Conservation (phyloP, 164 flowering plant species). For the Vitis rotundifolia region DNA sequence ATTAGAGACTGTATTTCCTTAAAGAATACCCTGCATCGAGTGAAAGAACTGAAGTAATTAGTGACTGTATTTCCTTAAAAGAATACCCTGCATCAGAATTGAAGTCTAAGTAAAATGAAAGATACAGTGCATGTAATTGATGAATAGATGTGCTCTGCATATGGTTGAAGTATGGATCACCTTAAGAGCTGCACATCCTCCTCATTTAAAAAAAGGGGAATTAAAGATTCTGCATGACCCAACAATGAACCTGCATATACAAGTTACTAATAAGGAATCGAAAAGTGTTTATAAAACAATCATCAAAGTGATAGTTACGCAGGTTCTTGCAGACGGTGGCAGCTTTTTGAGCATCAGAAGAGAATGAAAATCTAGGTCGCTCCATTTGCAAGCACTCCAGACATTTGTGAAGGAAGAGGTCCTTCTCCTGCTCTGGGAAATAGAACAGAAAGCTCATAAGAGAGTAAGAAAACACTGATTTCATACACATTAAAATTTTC, state of each 20-base stretch:
- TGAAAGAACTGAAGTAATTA: too few relatives aligned
- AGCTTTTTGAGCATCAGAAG: constrained; percentile 45
- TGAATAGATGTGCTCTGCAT: too few relatives aligned
- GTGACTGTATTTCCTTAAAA: too few relatives aligned
- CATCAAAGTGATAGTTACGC: constrained; percentile 39
- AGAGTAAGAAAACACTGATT: not conserved
- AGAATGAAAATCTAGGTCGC: constrained; percentile 32
- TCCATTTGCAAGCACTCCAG: constrained; percentile 58
- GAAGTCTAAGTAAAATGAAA: too few relatives aligned
- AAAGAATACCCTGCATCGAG: too few relatives aligned
- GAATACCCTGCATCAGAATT: too few relatives aligned
- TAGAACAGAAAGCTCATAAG: constrained; percentile 8
- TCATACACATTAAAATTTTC: not conserved
- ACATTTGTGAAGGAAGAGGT: constrained; percentile 76
- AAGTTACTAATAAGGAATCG: constrained; percentile 14
- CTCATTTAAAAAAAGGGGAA: constrained; percentile 71
- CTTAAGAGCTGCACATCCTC: constrained; percentile 89
- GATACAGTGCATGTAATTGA: too few relatives aligned
- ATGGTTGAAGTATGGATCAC: constrained; percentile 28
- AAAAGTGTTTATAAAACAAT: not conserved
- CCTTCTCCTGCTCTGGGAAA: constrained; percentile 82
- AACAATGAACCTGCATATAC: constrained; percentile 73
- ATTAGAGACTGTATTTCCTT: constrained; percentile 32
- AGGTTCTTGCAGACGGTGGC: constrained; percentile 59
- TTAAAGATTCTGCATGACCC: constrained; percentile 79